Evolutionary conservation across 2,329 filamentous ascomycete genomes (phyloP), one percentile per base, ranked within the genome.

Genomic region (Tolypocladium pustulatum): DNA sequence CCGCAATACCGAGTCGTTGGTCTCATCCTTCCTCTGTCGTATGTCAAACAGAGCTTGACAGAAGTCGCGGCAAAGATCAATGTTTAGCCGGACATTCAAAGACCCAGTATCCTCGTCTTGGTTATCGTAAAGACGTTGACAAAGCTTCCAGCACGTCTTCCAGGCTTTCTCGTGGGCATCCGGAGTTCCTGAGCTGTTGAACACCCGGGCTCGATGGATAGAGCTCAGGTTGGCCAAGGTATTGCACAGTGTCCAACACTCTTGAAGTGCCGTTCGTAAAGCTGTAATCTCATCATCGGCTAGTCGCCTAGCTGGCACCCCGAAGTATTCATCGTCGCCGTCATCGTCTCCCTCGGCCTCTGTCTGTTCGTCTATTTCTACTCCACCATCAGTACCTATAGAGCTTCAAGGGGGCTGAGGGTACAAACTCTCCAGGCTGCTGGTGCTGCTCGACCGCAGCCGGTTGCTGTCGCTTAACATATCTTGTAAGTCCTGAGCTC

Each of bases 191-290:
- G 88, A 86, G 65, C 83, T 88, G 70, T 84, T 86, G 71, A 94
- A 93, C 37, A 91, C 86, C 25, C 89, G 82, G 65, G 90, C 83
- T 34, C 91, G 85, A 68, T 96, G 90, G 63, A 88, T 88, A 22
- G 89, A 92, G 71, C 91, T 96, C 22, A 96, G 79, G 63, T 83
- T 90, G 27, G 91, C 90, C 37, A 97, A 77, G 0, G 91, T 96
- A 68, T 96, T 97, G 76, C 92, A 97, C 17, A 97, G 76, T 0
- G 88, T 95, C 92, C 92, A 97, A 72, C 91, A 96, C 75, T 96
- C 90, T 61, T 88, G 84, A 20, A 97, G 78, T 2, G 91, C 90
- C 36, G 84, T 84, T 61, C 84, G 84, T n/a, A 96, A 76, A 9
- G 88, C 87, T 32, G 74, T 76, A 30, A 90, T 77, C 66, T 91